phyloP scores from a whole-genome alignment of 169 alveolate genomes.

The Plasmodium fragile region DNA sequence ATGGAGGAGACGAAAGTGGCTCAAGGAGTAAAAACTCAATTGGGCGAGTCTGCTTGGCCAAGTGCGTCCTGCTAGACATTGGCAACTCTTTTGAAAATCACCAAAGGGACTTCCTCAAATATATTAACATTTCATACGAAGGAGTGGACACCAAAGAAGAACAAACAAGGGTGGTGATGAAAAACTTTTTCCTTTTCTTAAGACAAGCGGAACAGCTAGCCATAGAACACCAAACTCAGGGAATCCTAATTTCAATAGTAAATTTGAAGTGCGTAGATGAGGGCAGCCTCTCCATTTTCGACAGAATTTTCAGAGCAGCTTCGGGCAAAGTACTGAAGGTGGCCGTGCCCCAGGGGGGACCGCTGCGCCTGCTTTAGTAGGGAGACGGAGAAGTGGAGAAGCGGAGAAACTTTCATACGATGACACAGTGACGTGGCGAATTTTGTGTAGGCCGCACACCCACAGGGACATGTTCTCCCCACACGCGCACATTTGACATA shows the following conservation, averaged over 20 bases:
- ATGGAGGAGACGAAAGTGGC: slow-evolving; percentile 1
- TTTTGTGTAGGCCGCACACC: not conserved
- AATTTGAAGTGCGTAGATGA: slow-evolving; percentile 80
- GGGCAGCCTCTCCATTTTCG: slow-evolving; percentile 87
- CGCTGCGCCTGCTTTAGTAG: not conserved
- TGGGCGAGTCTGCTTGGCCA: slow-evolving; percentile 58
- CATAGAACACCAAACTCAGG: slow-evolving; percentile 69
- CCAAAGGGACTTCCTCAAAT: slow-evolving; percentile 42
- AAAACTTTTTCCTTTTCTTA: slow-evolving; percentile 87
- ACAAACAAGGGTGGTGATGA: slow-evolving; percentile 67
- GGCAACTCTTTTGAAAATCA: slow-evolving; percentile 28
- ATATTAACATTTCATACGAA: slow-evolving; percentile 77
- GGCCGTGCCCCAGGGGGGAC: not conserved
- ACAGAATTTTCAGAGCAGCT: slow-evolving; percentile 90
- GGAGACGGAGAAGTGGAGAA: not conserved
- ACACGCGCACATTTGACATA: not conserved
- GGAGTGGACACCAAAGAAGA: slow-evolving; percentile 1
- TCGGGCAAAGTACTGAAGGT: slow-evolving; percentile 78
- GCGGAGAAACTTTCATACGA: not conserved
- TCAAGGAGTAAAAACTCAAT: not conserved
- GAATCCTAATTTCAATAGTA: slow-evolving; percentile 77
- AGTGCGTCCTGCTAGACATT: slow-evolving; percentile 78
- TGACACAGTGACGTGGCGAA: not conserved
- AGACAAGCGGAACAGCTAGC: slow-evolving; percentile 88
- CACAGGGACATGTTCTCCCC: not conserved